Evolutionary conservation across 768 basidiomycete species (phyloP), one percentile per base, ranked within the genome.

Genomic region (Tylopilus sp.): DNA sequence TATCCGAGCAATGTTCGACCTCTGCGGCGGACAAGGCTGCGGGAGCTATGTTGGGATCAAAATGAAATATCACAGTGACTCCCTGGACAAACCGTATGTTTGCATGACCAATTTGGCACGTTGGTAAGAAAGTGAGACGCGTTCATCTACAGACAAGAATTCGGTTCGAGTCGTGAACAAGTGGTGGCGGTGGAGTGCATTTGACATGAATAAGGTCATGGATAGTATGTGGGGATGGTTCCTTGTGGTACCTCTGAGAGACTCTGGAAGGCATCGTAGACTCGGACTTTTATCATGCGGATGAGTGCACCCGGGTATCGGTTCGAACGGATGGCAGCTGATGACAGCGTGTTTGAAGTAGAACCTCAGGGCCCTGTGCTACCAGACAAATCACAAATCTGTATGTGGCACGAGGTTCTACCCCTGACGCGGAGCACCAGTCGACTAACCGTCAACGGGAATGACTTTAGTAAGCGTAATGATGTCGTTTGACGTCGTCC

Each of bases 71-170:
- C 6, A 22, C n/a, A n/a, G n/a, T n/a, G 25, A 13, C 41, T 63
- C 21, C 19, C 12, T n/a, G 22, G 26, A 53, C 76, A 60, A 48
- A 80, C 81, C 63, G 61, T 80, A 77, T 24, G 79, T 78, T 45
- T 74, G 73, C 65, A 80, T 59, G 36, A 82, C 64, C n/a, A 80
- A 67, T 50, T 64, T 73, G 3, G 80, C 79, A 50, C 81, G 67
- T 57, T 77, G 69, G 54, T 82, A 83, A 1, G 81, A 78, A 4
- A 83, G 60, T 12, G 73, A 71, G 21, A 79, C 71, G 45, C 75
- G 72, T 48, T 81, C 77, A 57, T 81, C 75, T 6, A 62, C 62
- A 2, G 75, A 68, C 50, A 81, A 72, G 36, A 73, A 72, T 57
- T 81, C 79, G 8, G 72, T 67, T 55, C 63, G 72, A 50, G 61